Base-by-base conservation (phyloP, 2,329 filamentous ascomycete species). In the Tolypocladium capitatum region DNA sequence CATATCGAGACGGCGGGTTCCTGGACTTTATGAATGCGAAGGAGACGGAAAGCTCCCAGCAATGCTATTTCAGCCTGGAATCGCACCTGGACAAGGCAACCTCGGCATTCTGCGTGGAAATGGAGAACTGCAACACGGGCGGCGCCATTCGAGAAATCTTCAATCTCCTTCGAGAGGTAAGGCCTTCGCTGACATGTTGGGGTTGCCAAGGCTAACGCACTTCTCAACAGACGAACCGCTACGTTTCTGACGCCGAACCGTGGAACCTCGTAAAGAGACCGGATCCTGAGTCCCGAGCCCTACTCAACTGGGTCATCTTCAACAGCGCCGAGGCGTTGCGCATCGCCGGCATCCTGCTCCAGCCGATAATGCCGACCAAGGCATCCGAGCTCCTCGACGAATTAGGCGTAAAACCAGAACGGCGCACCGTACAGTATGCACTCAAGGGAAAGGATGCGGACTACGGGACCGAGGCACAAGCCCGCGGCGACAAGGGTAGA, bases 281-380 rank as follows among this genome's bases (percentile, higher is more conserved):
- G 2, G 60, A 64, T 6, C 53, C 57, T 0, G 57, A 61, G 2
- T 64, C 65, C 32, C 64, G 61, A 1, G 59, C 47, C 41, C 63
- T 73, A 2, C 66, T 82, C 16, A 68, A 82, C 53, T 70, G 73
- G 55, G 74, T 76, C 34, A 72, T 98, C 28, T 96, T 79, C 62
- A 73, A 84, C 40, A 72, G 74, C 40, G 77, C 82, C 9, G 92
- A 98, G 66, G 77, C 84, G 5, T 63, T 96, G 43, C 83, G 92
- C 34, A 78, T 96, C 24, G 71, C 74, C 1, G 87, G 83, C 14
- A 95, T 98, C 55, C 70, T 97, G 43, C 69, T 98, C 41, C 90
- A 95, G 63, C 89, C 92, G 1, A 86, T 90, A 59, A 94, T 98
- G 76, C 92, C 92, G 0, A 72, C 69, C 36, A 94, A 94, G 64